Evolutionary conservation across 208 protist genomes (phyloP), one percentile per base, ranked within the genome.

Genomic region (Kentomonas sorsogonicus): DNA sequence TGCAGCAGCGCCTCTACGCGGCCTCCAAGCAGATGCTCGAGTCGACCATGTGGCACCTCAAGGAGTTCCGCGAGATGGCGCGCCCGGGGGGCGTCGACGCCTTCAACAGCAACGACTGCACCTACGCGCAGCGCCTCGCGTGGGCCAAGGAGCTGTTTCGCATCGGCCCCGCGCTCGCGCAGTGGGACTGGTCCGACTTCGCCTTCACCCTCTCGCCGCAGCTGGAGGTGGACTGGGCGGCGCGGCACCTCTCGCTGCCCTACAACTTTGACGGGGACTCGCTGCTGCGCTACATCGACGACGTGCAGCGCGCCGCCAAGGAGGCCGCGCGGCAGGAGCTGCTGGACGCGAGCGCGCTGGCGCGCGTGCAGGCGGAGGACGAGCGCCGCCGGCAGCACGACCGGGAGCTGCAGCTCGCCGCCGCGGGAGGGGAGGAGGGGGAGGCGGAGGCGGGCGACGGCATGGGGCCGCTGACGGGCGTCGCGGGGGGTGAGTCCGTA

Each of bases 161-260:
- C 59, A 84, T 93, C 40, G 82, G 65, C 33, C 73, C 76, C 22
- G 71, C 77, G 2, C 72, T 96, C 22, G 77, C 90, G 0, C 80
- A 74, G 46, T 96, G 83, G 84, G 90, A 96, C 56, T 96, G 90
- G 87, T 72, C 72, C 26, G 90, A 92, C 22, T 91, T 96, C 57
- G 83, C 72, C n/a, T 94, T 96, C 52, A 34, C 91, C 6, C 70
- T 96, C 48, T 69, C 74, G 33, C 71, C 75, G 1, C 72, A 84
- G 57, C 66, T 96, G 34, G 86, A 96, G 57, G 56, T 96, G 9
- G 77, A 93, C 63, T 96, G 90, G 90, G 43, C 50, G 23, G 67
- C 69, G 15, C 68, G 75, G 27, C 66, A 80, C 53, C 55, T 94
- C 40, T 64, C 70, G 23, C 81, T 96, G 43, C 90, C 90, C 22